A percentile compares a stretch with the other conserved stretches of the same genome.
Evolutionary conservation across 441 rosid genomes (phyloP).

Genomic region (Erysimum pusillum): DNA sequence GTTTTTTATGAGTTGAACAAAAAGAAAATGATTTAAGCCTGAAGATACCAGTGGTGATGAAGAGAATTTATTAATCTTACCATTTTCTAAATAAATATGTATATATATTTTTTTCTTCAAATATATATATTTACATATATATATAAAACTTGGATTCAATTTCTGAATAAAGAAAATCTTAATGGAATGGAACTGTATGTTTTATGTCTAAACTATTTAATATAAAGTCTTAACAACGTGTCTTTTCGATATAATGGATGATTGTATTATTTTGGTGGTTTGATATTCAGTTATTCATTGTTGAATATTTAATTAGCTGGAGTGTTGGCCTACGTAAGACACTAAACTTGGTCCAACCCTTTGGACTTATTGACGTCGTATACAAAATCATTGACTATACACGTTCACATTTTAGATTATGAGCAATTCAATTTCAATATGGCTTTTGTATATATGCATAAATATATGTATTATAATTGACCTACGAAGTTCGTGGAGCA

Average conservation of each 20-base stretch:
- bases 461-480: neutral
- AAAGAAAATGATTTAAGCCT: too few relatives aligned
- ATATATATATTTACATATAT: neutral
- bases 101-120: too few relatives aligned
- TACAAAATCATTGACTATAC: conserved; percentile 29
- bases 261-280: neutral
- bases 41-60: neutral
- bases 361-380: conserved; percentile 26
- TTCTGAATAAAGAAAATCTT: conserved; percentile 5
- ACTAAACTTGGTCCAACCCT: conserved; percentile 23
- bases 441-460: conserved; percentile 4
- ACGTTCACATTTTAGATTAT: conserved; percentile 29
- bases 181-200: conserved; percentile 40
- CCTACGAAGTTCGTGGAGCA: too few relatives aligned
- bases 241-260: neutral
- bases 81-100: neutral
- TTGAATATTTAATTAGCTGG: neutral
- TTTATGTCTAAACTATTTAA: conserved; percentile 11
- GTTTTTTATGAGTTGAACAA: neutral
- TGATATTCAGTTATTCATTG: neutral
- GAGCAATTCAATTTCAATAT: conserved; percentile 17
- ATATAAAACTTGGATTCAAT: neutral
- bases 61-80: neutral
- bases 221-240: conserved; percentile 10
- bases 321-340: conserved; percentile 5